Percentiles rank a stretch among this genome's conserved stretches.
phyloP scores from a whole-genome alignment of 1,139 yeast species.

The Wickerhamiella pararugosa region DNA sequence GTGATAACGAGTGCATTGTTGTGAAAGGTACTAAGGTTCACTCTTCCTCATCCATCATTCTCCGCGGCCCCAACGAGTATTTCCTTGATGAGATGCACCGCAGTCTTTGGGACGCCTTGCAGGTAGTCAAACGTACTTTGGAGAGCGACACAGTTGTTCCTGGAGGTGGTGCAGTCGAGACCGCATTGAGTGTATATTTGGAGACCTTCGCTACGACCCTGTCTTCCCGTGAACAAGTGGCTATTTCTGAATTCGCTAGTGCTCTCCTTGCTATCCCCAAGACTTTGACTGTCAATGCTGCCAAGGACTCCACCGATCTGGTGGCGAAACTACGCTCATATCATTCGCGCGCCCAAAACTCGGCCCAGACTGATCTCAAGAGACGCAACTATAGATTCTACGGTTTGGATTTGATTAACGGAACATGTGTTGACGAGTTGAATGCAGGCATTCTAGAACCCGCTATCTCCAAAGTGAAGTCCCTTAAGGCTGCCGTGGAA shows the following conservation, averaged over 20 bases:
- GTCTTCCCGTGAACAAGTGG: constrained; percentile 94
- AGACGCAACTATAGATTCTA: constrained; percentile 76
- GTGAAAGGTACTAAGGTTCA: constrained; percentile 90
- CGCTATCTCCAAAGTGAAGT: constrained; percentile 78
- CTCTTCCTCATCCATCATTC: constrained; percentile 78
- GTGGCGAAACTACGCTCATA: constrained; percentile 92
- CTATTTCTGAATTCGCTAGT: constrained; percentile 92
- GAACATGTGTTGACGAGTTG: constrained; percentile 79
- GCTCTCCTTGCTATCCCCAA: constrained; percentile 87
- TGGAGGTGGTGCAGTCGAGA: constrained; percentile 98
- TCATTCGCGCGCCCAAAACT: constrained; percentile 89
- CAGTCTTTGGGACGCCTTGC: constrained; percentile 83
- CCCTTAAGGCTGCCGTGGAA: constrained; percentile 89
- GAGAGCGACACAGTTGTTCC: constrained; percentile 94
- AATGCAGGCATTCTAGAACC: constrained; percentile 89
- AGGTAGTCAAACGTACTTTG: constrained; percentile 89
- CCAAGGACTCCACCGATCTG: constrained; percentile 88
- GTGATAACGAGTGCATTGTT: constrained; percentile 95
- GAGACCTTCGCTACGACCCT: constrained; percentile 97
- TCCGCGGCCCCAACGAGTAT: constrained; percentile 94
- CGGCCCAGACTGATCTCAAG: constrained; percentile 66
- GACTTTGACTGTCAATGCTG: constrained; percentile 94
- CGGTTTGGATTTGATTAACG: constrained; percentile 83
- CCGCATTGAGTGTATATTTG: constrained; percentile 85
- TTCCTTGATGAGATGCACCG: constrained; percentile 98